These are phyloP conservation scores for Cardamine resedifolia DNA, from an alignment of 345 rosid genomes.

Conservation along the genomic window DNA sequence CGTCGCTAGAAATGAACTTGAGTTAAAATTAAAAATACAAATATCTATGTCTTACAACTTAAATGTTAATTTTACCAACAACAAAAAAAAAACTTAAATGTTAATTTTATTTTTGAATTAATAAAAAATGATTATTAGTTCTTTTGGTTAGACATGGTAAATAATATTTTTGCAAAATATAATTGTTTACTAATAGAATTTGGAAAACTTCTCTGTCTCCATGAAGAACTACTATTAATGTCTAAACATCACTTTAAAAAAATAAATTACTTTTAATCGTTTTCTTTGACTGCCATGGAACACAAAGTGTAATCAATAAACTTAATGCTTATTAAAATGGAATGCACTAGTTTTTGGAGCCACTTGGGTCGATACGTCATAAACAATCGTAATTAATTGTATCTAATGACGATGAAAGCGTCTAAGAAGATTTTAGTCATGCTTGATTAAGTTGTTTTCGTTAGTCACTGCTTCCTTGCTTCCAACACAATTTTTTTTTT, in stretches of 20 bases:
- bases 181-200: slow-evolving; percentile 20
- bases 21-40: background rate
- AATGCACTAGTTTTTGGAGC: slow-evolving; percentile 18
- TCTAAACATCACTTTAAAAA: slow-evolving; percentile 24
- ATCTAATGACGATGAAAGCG: slow-evolving; percentile 25
- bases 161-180: background rate
- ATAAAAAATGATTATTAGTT: background rate
- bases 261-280: background rate
- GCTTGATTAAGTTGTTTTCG: slow-evolving; percentile 25
- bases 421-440: slow-evolving; percentile 8
- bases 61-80: background rate
- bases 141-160: slow-evolving; percentile 27
- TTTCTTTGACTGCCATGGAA: slow-evolving; percentile 15
- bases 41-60: background rate
- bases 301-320: background rate
- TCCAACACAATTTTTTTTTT: slow-evolving; percentile 28
- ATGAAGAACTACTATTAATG: slow-evolving; percentile 22
- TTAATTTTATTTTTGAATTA: background rate
- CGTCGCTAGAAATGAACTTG: background rate
- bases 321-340: slow-evolving; percentile 13
- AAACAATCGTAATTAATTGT: slow-evolving; percentile 12
- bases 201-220: slow-evolving; percentile 26
- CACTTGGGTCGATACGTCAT: slow-evolving; percentile 12
- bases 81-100: no score
- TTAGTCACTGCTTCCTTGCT: slow-evolving; percentile 36